Evolutionary conservation across 345 rosid genomes (phyloP), one percentile per base, ranked within the genome.

Genomic region (Aquilaria yunnanensis): DNA sequence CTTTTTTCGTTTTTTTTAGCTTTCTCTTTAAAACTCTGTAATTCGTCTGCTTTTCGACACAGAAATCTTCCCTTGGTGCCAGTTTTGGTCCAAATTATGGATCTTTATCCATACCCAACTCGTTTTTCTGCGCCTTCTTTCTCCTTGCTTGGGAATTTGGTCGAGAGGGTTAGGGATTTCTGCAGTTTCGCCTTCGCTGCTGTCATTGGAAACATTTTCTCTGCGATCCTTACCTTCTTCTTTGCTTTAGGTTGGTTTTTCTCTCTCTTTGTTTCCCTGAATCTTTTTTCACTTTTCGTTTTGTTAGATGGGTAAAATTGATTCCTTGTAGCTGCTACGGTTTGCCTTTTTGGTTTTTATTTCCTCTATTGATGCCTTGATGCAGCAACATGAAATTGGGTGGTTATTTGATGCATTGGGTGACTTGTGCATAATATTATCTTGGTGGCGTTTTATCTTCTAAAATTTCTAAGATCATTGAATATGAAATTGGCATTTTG

Each of bases 161-260:
- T 85, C 55, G 86, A 83, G 10, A 84, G 83, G 80, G 80, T 86
- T 49, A 83, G 77, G 65, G 81, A 83, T 54, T 78, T 80, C 62
- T 83, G 74, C 77, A 75, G 73, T 69, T 87, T 85, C 69, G 92
- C 89, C 4, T 75, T 90, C 60, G 82, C 96, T 55, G 89, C 96
- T 30, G 75, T 88, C 56, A 65, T 90, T 14, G 97, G 96, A 14
- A 90, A 85, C 76, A 74, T 94, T 45, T 75, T 90, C 85, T 90
- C 96, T 8, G 97, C 97, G 56, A 81, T 94, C 83, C 80, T 94
- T 74, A 94, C 97, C 66, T 94, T 88, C 84, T 88, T 91, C 86
- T 94, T 94, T 74, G 97, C 99, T 0, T 70, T 88, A 74, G 99
- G 99, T 94, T 3, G 95, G 75, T 56, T 66, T 34, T 29, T 2